phyloP scores from a whole-genome alignment of 305 asterid genomes.

The Fraxinus sp. region DNA sequence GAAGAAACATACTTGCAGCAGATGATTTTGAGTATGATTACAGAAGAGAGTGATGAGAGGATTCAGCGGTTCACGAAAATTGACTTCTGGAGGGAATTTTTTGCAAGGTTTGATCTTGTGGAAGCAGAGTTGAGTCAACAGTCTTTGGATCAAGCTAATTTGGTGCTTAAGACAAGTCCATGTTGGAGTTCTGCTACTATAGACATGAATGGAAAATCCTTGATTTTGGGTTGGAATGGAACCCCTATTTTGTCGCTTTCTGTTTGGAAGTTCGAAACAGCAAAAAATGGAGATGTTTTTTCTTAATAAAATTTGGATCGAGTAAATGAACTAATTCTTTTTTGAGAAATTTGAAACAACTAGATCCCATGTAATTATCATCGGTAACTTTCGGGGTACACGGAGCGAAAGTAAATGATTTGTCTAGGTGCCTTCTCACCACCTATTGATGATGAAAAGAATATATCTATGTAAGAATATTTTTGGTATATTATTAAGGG shows the following conservation, averaged over 20 bases:
- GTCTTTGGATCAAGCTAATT: constrained; percentile 22
- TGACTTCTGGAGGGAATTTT: constrained; percentile 28
- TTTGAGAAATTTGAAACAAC: too few relatives aligned
- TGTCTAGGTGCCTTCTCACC: neutral
- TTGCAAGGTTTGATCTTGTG: constrained; percentile 21
- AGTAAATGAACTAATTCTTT: too few relatives aligned
- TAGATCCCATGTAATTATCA: neutral
- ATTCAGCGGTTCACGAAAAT: constrained; percentile 15
- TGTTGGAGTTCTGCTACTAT: constrained; percentile 18
- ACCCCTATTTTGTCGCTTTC: constrained; percentile 26
- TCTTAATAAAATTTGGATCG: neutral
- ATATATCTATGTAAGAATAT: neutral
- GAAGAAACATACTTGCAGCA: constrained; percentile 9
- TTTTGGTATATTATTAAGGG: neutral
- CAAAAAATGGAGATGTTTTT: neutral
- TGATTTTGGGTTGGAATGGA: constrained; percentile 30
- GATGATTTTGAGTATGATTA: constrained; percentile 20
- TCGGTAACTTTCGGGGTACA: neutral
- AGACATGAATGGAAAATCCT: constrained; percentile 21
- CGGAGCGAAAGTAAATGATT: too few relatives aligned
- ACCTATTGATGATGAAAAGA: too few relatives aligned
- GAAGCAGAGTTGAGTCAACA: constrained; percentile 25
- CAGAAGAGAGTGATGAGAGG: constrained; percentile 24
- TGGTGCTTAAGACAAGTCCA: constrained; percentile 16
- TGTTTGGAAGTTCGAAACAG: constrained; percentile 24